Conservation (phyloP, 106 monocot species). For the Dioscorea dumetorum region DNA sequence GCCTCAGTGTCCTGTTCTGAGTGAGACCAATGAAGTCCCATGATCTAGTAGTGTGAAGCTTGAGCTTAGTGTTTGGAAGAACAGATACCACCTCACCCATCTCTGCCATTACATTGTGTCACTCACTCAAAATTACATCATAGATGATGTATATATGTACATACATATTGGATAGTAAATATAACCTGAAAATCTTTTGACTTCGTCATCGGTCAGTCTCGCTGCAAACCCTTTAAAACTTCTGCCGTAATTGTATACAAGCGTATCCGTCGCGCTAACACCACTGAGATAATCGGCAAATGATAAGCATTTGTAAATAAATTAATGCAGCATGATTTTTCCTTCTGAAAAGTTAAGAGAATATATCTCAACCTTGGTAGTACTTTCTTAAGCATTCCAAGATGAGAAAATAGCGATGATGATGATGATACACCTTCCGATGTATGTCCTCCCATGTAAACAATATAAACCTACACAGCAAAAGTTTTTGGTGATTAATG, state of each 20-base stretch:
- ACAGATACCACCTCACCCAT: conserved; percentile 16
- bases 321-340: too few species aligned
- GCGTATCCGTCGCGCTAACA: not conserved
- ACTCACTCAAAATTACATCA: too few species aligned
- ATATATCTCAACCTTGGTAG: not conserved
- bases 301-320: too few species aligned
- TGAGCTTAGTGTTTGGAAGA: conserved; percentile 8
- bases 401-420: not conserved
- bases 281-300: not conserved
- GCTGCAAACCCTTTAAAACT: conserved; percentile 21
- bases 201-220: conserved; percentile 8
- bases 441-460: conserved; percentile 22
- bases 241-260: not conserved
- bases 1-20: not conserved
- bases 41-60: conserved; percentile 19
- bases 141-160: too few species aligned
- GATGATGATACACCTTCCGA: not conserved
- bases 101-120: not conserved
- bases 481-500: too few species aligned
- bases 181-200: conserved; percentile 4
- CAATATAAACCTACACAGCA: conserved; percentile 24
- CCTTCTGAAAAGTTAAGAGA: not conserved
- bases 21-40: conserved; percentile 19
- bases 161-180: too few species aligned
- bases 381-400: not conserved